Base-by-base conservation (phyloP, 2,329 filamentous ascomycete genomes). In the Pochonia chlamydosporia region DNA sequence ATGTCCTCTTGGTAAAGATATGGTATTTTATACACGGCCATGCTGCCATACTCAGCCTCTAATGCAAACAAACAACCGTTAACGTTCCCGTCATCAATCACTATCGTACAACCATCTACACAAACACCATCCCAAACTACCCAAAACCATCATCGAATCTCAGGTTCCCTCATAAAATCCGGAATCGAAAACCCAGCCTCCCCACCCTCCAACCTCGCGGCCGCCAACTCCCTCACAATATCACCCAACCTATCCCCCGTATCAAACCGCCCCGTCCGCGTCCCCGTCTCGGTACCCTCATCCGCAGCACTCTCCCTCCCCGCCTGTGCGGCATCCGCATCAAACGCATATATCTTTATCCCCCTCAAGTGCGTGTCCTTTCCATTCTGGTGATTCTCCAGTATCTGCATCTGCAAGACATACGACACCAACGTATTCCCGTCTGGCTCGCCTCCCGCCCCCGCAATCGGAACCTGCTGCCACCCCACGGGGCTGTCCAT, bases 371-470 rank as follows among this genome's bases (percentile, higher is more conserved):
- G 93, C n/a, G 93, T 99, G 64, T 99, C 93, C 65, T 99, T 99
- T 54, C 93, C 93, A 64, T 99, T 99, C 69, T 99, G 93, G 65
- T 99, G 93, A 62, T 99, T 99, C 70, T 97, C 93, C 44, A 92
- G 79, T 42, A 99, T 85, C 55, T 87, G 84, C 60, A 97, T 84
- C 65, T 97, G 91, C 24, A 99, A 76, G 25, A 97, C 81, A 70
- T 92, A 96, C 14, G 88, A 90, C 50, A 91, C 82, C 16, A 97
- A 78, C 1, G 91, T 87, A 57, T 84, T 86, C 35, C 78, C 85
- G 59, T 82, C 82, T 41, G 74, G 75, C 40, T 79, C 81, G 35
- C 75, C 74, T n/a, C 77, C 78, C 0, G 71, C 71, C 11, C 72
- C 72, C 1, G 63, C 63, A 16, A 81, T 67, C 20, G 88, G 82